Evolutionary conservation across 2,329 filamentous ascomycete species (phyloP), one percentile per base, ranked within the genome.

Genomic region (Fusarium avenaceum): DNA sequence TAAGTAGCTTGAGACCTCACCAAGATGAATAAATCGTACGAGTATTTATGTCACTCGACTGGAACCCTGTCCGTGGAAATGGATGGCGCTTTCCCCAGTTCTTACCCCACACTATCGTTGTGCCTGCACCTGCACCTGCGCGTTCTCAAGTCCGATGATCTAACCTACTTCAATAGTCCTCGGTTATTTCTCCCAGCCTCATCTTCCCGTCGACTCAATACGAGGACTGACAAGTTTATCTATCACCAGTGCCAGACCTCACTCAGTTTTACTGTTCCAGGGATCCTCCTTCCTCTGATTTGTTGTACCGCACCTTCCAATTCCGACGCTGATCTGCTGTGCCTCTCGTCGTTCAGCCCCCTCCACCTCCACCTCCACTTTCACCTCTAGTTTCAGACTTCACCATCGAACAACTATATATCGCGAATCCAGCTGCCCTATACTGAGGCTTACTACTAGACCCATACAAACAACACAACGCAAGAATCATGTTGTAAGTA

Each of bases 401-500:
- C 61, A 32, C 40, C 33, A 26, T 51, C 32, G 43, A 58, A 22
- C 56, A 30, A 63, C 57, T 47, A 70, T 63, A 59, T 28, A 58
- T 67, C 49, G 46, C 62, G 61, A 69, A 32, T 33, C 48, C 45
- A 15, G 52, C 35, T 39, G 33, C 35, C 26, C 42, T 22, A 46
- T 40, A 26, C 10, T 35, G 11, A 14, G 26, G 38, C 24, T 15
- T 30, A 30, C 24, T 15, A 15, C 9, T 49, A 35, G 19, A 43
- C 15, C 33, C 20, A 61, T 46, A 60, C 30, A 26, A 46, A 20
- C 17, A 39, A 24, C 40, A 4, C 20, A 24, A 49, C 17, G 56
- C 33, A 43, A 57, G 22, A 63, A 68, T 52, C 56, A 75, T 75
- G 73, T 75, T 75, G 73, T 75, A 62, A 45, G 73, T 75, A 59